Evolutionary conservation across 805 yeast species (phyloP), one percentile per base, ranked within the genome.

Genomic region (Hanseniaspora thailandica): DNA sequence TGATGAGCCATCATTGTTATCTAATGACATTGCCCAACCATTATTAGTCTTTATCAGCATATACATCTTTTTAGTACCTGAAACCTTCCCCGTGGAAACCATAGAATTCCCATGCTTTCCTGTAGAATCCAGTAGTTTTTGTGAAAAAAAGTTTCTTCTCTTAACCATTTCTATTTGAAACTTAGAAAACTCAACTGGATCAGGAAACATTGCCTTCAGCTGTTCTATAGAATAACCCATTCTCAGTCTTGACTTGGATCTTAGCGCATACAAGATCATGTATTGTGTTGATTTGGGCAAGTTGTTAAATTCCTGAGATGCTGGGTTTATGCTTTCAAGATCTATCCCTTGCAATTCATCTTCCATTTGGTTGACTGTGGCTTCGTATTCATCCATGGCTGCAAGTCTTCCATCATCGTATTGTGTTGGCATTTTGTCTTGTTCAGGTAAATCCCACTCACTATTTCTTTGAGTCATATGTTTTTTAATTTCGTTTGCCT

Each of bases 141-240:
- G 97, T 0, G 98, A 90, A 59, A 84, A 81, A 63, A 78, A 88
- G 65, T 93, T 93, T 57, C 99, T 74, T 64, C 87, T 87, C 59
- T 86, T 84, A 0, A 93, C 97, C 77, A 90, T 85, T 60, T 85
- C 81, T 56, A 93, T 86, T 65, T 93, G 99, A 65, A 93, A 93
- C 60, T 77, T 82, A 17, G 97, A 88, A 61, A 93, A 93, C 56
- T 88, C 96, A 78, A 86, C 75, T 51, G 89, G 79, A 61, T 85
- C 74, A 0, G 96, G 95, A 60, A 90, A 93, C 52, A 87, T 69
- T 4, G 76, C 70, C 58, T 86, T 85, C 34, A 93, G 71, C 62
- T 93, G 97, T n/a, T 85, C 88, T 55, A 88, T 86, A 0, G 90
- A 74, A 62, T 85, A 89, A 1, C 99, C 99, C 95, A 93, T 82